These are phyloP conservation scores for Coemansia sp. DNA, from an alignment of 192 early-diverging fungal genomes.

Conservation along the genomic window DNA sequence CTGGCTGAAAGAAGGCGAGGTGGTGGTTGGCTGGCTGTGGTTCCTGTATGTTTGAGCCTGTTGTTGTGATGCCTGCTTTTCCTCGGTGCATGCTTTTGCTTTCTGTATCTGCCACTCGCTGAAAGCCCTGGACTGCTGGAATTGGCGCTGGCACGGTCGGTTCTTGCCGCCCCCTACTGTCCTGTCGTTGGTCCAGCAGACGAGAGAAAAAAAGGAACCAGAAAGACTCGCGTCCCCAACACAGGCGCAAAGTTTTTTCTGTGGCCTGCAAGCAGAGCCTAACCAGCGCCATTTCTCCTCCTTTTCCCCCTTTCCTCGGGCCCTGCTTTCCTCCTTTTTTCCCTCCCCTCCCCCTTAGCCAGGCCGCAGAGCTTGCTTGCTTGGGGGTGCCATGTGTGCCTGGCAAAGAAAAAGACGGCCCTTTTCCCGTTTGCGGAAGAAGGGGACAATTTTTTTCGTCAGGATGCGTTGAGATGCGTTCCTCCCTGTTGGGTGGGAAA, in stretches of 20 bases:
- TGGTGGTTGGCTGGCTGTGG: not conserved
- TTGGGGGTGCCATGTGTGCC: no score
- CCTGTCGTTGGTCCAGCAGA: not conserved
- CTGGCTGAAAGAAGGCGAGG: not conserved
- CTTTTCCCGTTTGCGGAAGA: slow-evolving; percentile 3
- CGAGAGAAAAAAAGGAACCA: not conserved
- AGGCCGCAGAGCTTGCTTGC: no score
- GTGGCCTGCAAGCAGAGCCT: no score
- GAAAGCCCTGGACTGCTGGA: slow-evolving; percentile 1
- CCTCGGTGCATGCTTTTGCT: not conserved
- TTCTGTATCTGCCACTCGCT: not conserved
- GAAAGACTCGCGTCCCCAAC: not conserved
- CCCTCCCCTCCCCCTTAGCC: no score
- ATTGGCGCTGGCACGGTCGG: not conserved
- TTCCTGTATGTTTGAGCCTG: not conserved
- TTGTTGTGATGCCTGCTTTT: slow-evolving; percentile 5
- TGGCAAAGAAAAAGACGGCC: not conserved
- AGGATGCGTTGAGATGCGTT: no score
- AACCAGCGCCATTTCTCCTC: no score
- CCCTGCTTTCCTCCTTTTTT: no score
- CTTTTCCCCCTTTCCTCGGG: no score
- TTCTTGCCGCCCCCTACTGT: not conserved
- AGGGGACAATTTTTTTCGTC: not conserved
- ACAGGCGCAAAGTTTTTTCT: not conserved
- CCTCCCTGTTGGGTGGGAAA: not conserved